These are phyloP conservation scores for Scheffersomyces quercinus DNA, from an alignment of 1,139 yeast species.

Conservation along the genomic window DNA sequence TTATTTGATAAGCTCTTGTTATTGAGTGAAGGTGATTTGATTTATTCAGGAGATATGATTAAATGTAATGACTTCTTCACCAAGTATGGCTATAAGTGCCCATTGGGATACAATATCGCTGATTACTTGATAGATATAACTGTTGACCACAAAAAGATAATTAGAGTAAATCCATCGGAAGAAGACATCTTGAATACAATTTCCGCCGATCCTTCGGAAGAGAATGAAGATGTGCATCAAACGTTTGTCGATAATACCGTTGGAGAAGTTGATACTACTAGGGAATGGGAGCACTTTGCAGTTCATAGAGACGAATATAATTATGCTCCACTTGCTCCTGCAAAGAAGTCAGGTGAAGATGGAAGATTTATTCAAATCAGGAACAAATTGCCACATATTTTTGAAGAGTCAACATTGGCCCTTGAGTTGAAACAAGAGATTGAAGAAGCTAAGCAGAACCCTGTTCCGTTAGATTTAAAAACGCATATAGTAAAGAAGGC, in stretches of 20 bases:
- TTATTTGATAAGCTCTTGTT: constrained; percentile 80
- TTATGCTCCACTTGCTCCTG: constrained; percentile 18
- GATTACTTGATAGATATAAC: constrained; percentile 91
- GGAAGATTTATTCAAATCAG: constrained; percentile 32
- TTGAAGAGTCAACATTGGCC: constrained; percentile 50
- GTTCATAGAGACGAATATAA: constrained; percentile 74
- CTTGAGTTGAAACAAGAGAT: constrained; percentile 53
- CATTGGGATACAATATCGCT: constrained; percentile 88
- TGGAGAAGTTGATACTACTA: constrained; percentile 57
- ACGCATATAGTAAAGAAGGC: constrained; percentile 49
- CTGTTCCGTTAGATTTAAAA: constrained; percentile 36
- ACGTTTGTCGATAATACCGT: constrained; percentile 29
- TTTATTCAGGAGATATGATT: constrained; percentile 82
- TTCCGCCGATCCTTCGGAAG: constrained; percentile 20
- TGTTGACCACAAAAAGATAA: constrained; percentile 52
- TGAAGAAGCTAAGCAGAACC: constrained; percentile 31
- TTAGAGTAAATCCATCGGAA: constrained; percentile 19
- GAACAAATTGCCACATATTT: constrained; percentile 42
- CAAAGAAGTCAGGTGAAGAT: constrained; percentile 22
- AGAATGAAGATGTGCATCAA: constrained; percentile 38
- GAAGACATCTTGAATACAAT: constrained; percentile 23
- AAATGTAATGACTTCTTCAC: constrained; percentile 73
- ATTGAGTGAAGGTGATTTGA: constrained; percentile 80
- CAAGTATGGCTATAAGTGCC: constrained; percentile 78
- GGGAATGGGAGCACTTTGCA: constrained; percentile 90